These are phyloP conservation scores for Thuidium tamariscinum DNA, from an alignment of 225 moss, liverwort and hornwort species.

Conservation along the genomic window DNA sequence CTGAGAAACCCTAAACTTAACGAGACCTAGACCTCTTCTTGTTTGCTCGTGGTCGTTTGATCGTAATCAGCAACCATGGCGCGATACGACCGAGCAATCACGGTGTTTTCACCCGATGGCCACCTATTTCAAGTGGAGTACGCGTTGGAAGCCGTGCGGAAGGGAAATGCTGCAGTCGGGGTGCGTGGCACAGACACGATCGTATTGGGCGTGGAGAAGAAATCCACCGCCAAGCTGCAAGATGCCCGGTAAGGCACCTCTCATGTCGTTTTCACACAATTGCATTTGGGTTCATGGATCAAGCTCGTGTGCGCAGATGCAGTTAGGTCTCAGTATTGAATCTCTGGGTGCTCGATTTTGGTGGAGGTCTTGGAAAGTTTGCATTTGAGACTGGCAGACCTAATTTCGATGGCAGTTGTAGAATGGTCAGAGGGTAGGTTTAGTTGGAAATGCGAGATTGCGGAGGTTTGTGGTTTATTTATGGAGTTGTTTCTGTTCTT, in stretches of 20 bases:
- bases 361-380: neutral
- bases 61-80: constrained; percentile 32
- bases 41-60: neutral
- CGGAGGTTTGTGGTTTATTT: neutral
- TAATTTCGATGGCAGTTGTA: neutral
- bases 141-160: constrained; percentile 82
- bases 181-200: constrained; percentile 92
- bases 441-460: too few species aligned
- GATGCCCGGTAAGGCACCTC: constrained; percentile 69
- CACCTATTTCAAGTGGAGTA: constrained; percentile 98
- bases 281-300: neutral
- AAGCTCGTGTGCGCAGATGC: neutral
- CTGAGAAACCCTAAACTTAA: neutral
- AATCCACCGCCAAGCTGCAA: constrained; percentile 89
- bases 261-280: neutral
- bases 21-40: neutral
- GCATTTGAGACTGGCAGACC: neutral
- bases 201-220: constrained; percentile 92
- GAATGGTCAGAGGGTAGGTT: neutral
- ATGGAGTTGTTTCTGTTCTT: neutral
- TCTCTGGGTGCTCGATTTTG: neutral
- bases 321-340: neutral
- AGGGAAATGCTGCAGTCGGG: constrained; percentile 86
- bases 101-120: constrained; percentile 91
- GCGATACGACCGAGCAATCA: constrained; percentile 92